phyloP scores from a whole-genome alignment of 2,329 filamentous ascomycete genomes.

The Tricladium varicosporioides region DNA sequence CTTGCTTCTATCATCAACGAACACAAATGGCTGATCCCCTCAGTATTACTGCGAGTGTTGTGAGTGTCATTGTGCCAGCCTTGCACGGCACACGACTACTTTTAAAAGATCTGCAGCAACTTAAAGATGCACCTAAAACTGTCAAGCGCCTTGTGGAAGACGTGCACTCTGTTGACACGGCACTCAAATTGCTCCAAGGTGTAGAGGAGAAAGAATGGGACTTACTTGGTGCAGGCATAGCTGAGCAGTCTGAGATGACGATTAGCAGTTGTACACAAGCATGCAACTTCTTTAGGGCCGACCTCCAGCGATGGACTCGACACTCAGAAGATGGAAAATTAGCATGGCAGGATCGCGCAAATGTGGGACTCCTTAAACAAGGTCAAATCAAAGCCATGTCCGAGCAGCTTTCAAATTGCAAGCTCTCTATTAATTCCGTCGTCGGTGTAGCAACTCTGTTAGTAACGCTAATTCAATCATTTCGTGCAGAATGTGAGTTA shows the following conservation, averaged over 20 bases:
- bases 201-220: slow-evolving; percentile 35
- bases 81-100: slow-evolving; percentile 34
- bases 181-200: slow-evolving; percentile 31
- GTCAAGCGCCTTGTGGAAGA: slow-evolving; percentile 33
- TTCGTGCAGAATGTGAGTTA: slow-evolving; percentile 13
- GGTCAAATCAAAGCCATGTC: slow-evolving; percentile 35
- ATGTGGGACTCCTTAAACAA: slow-evolving; percentile 37
- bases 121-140: slow-evolving; percentile 35
- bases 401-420: slow-evolving; percentile 35
- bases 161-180: slow-evolving; percentile 29
- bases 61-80: slow-evolving; percentile 33
- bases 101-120: slow-evolving; percentile 33
- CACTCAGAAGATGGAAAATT: slow-evolving; percentile 34
- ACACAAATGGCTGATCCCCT: slow-evolving; percentile 27
- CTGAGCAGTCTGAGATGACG: slow-evolving; percentile 29
- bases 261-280: slow-evolving; percentile 32
- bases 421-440: slow-evolving; percentile 31
- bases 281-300: slow-evolving; percentile 32
- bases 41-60: slow-evolving; percentile 33
- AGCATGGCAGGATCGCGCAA: slow-evolving; percentile 34
- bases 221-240: slow-evolving; percentile 31
- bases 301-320: slow-evolving; percentile 35
- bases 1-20: slow-evolving; percentile 11
- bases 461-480: slow-evolving; percentile 19
- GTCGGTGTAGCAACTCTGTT: slow-evolving; percentile 36